Evolutionary conservation across 2,329 filamentous ascomycete species (phyloP), one percentile per base, ranked within the genome.

Genomic region (Hymenoscyphus linearis): DNA sequence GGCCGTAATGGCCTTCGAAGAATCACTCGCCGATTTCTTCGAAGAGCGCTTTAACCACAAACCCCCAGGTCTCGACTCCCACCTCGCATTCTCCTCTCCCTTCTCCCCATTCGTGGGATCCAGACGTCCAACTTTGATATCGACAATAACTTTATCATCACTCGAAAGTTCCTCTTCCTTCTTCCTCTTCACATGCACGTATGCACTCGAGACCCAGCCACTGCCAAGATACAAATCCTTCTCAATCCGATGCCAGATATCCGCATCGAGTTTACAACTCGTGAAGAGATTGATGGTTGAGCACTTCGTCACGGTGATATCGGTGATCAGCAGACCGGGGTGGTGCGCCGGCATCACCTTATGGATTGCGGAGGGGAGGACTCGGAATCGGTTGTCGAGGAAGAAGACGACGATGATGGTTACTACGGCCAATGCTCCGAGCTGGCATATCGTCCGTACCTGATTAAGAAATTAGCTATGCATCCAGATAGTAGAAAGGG

Each of bases 221-320:
- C 78, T 79, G 59, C 81, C 81, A 54, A 91, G 77, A 68, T 88
- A 88, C 2, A 91, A 78, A 70, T 91, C 87, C 73, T 90, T 91
- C 66, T 90, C 85, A 47, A 91, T 77, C 34, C 85, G 82, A 67
- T 86, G 81, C 87, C 87, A 90, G 64, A 65, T 54, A 34, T 69
- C 77, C 40, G 81, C 75, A 68, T 88, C 83, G 40, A 88, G 78
- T 62, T 80, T 82, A 71, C 85, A 89, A 65, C 76, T 81, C 12
- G 80, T 81, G 37, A 87, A 80, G 10, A 80, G 67, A 61, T 87
- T 88, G 37, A 89, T 68, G 2, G 79, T 78, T 7, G 84, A 86
- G 72, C 88, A 91, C 52, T 80, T 84, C 34, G 81, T 79, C 61
- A 90, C 77, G 3, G 83, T 87, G 57, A 91, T 80, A 75, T 91